Percentiles rank a stretch among this genome's conserved stretches.
phyloP scores from a whole-genome alignment of 805 yeast genomes.

The Metschnikowia aberdeeniae region DNA sequence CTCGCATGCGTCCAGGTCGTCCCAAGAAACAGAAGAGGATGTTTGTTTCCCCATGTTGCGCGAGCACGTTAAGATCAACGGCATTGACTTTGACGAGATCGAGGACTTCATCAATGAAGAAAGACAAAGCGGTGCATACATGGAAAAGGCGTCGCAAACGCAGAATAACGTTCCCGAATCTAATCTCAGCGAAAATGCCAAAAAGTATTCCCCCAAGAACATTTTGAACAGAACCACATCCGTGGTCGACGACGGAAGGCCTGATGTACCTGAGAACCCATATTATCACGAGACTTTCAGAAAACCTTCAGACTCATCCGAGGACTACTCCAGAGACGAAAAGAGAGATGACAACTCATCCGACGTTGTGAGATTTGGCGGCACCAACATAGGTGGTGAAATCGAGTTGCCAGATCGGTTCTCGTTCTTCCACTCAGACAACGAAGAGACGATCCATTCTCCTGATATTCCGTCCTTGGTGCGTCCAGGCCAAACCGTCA shows the following conservation, averaged over 20 bases:
- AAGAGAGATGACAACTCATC: conserved; percentile 20
- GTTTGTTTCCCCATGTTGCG: conserved; percentile 93
- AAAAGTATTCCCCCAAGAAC: conserved; percentile 57
- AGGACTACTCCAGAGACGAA: conserved; percentile 20
- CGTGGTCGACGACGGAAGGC: not conserved
- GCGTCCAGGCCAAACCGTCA: conserved; percentile 58
- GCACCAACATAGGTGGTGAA: conserved; percentile 29
- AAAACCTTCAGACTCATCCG: conserved; percentile 22
- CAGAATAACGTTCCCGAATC: conserved; percentile 23
- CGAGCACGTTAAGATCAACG: conserved; percentile 55
- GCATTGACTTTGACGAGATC: conserved; percentile 87
- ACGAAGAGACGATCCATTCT: conserved; percentile 86
- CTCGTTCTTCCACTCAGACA: conserved; percentile 74
- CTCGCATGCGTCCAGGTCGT: conserved; percentile 70
- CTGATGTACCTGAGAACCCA: conserved; percentile 1
- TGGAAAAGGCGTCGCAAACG: conserved; percentile 21
- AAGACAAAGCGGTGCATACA: conserved; percentile 39
- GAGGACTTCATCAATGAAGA: conserved; percentile 73
- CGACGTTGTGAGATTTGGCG: conserved; percentile 40
- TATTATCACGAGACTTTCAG: not conserved
- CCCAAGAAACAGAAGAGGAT: conserved; percentile 94
- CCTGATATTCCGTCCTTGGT: conserved; percentile 79
- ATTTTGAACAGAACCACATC: conserved; percentile 19
- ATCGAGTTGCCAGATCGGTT: conserved; percentile 65
- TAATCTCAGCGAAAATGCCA: conserved; percentile 47